Evolutionary conservation across 1,284 basidiomycete species (phyloP).

Genomic region (Leccinum angustisporum): DNA sequence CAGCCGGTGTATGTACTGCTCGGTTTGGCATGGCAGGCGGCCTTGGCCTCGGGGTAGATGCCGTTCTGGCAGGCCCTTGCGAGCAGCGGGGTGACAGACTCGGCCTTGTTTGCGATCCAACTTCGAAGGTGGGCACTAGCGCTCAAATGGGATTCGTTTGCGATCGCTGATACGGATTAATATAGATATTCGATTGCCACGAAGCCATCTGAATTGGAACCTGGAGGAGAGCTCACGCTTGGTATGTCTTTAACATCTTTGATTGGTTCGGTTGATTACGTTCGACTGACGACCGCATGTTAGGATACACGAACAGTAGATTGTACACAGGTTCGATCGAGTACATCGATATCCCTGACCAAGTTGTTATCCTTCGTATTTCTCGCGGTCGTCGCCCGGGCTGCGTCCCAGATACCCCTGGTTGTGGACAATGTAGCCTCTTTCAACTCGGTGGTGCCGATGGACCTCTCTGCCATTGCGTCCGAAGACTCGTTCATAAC

Average conservation of each 20-base stretch:
- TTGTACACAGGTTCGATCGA: no score
- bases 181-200: slow-evolving; percentile 30
- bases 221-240: slow-evolving; percentile 31
- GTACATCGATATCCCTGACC: slow-evolving; percentile 25
- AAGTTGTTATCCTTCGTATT: slow-evolving; percentile 10
- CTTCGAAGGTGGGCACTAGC: slow-evolving; percentile 33
- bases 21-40: slow-evolving; percentile 29
- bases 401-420: slow-evolving; percentile 12
- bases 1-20: slow-evolving; percentile 31
- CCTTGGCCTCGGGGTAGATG: slow-evolving; percentile 32
- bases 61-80: slow-evolving; percentile 43
- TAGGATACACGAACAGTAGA: slow-evolving; percentile 43
- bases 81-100: slow-evolving; percentile 35
- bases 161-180: background rate
- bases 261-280: background rate
- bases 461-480: slow-evolving; percentile 30
- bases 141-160: background rate
- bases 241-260: slow-evolving; percentile 17
- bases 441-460: background rate
- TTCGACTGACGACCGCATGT: slow-evolving; percentile 10
- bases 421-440: background rate
- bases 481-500: slow-evolving; percentile 41
- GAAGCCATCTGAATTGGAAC: slow-evolving; percentile 24
- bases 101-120: slow-evolving; percentile 39
- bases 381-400: slow-evolving; percentile 3